These are phyloP conservation scores for Pseudogymnoascus sp. DNA, from an alignment of 2,329 filamentous ascomycete species.

Conservation along the genomic window DNA sequence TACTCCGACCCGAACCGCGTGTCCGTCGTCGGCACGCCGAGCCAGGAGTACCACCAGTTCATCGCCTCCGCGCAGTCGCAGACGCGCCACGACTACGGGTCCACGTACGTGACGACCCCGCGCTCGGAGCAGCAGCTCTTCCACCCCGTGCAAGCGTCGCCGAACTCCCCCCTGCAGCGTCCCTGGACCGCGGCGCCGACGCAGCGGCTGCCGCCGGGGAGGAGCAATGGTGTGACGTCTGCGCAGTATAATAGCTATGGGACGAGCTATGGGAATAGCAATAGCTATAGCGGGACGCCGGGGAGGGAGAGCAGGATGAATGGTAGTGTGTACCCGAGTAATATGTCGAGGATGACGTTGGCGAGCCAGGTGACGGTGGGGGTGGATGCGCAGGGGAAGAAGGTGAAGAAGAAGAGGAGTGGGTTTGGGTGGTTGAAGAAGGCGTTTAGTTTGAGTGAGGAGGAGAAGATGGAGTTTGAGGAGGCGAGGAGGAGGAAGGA, in stretches of 20 bases:
- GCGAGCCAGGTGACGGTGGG: slow-evolving; percentile 9
- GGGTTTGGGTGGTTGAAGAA: slow-evolving; percentile 63
- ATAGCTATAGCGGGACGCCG: slow-evolving; percentile 43
- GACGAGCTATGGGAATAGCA: slow-evolving; percentile 13
- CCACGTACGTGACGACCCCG: slow-evolving; percentile 27
- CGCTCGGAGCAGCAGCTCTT: slow-evolving; percentile 50
- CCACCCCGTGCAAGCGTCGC: slow-evolving; percentile 53
- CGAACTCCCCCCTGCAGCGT: slow-evolving; percentile 52
- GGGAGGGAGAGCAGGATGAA: slow-evolving; percentile 41
- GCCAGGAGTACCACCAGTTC: slow-evolving; percentile 6
- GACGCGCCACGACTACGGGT: background rate
- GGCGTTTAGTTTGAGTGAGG: slow-evolving; percentile 56
- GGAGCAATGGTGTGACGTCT: slow-evolving; percentile 20
- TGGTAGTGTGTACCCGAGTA: slow-evolving; percentile 30
- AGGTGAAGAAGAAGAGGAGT: slow-evolving; percentile 58
- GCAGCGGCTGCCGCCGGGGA: slow-evolving; percentile 25
- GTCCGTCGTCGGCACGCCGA: slow-evolving; percentile 11
- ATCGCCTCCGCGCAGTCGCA: background rate
- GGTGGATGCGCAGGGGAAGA: slow-evolving; percentile 17
- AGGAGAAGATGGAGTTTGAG: slow-evolving; percentile 53
- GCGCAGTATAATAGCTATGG: slow-evolving; percentile 24
- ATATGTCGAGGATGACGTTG: slow-evolving; percentile 35
- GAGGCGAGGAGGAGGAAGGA: slow-evolving; percentile 34
- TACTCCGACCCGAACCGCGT: slow-evolving; percentile 20
- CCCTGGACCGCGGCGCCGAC: slow-evolving; percentile 34